Percentiles rank a stretch among this genome's conserved stretches.
Conservation (phyloP, 208 protist species). For the Acanthamoeba sp. region DNA sequence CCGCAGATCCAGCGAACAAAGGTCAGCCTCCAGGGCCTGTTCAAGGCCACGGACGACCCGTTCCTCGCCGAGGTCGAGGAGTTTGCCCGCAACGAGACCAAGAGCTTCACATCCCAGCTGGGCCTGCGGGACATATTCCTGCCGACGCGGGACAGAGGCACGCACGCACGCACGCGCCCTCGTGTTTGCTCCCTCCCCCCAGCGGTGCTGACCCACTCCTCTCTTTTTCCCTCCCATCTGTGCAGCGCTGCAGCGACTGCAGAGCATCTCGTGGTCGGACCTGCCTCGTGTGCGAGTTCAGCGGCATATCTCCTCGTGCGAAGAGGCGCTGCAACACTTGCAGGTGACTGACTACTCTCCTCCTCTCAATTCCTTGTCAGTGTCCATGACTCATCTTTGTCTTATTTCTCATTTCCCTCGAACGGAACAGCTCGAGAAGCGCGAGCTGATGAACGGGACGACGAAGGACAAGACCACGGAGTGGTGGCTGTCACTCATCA, state of each 20-base stretch:
- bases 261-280: slow-evolving; percentile 29
- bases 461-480: slow-evolving; percentile 60
- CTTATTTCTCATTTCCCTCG: no score
- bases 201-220: neutral
- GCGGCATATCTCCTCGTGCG: slow-evolving; percentile 22
- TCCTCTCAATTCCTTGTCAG: no score
- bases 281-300: slow-evolving; percentile 21
- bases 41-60: slow-evolving; percentile 20
- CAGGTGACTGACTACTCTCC: neutral
- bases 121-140: slow-evolving; percentile 51
- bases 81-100: neutral
- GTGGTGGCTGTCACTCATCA: slow-evolving; percentile 64
- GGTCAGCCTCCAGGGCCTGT: slow-evolving; percentile 22
- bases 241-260: slow-evolving; percentile 23
- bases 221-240: neutral
- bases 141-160: neutral
- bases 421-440: slow-evolving; percentile 7
- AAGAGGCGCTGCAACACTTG: slow-evolving; percentile 5
- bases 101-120: slow-evolving; percentile 22
- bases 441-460: slow-evolving; percentile 56
- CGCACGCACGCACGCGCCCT: no score
- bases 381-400: no score
- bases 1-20: slow-evolving; percentile 17
- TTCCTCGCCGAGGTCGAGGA: slow-evolving; percentile 34
- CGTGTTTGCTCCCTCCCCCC: neutral